Conservation (phyloP, 2,329 filamentous ascomycete genomes). For the Thelonectria olida region DNA sequence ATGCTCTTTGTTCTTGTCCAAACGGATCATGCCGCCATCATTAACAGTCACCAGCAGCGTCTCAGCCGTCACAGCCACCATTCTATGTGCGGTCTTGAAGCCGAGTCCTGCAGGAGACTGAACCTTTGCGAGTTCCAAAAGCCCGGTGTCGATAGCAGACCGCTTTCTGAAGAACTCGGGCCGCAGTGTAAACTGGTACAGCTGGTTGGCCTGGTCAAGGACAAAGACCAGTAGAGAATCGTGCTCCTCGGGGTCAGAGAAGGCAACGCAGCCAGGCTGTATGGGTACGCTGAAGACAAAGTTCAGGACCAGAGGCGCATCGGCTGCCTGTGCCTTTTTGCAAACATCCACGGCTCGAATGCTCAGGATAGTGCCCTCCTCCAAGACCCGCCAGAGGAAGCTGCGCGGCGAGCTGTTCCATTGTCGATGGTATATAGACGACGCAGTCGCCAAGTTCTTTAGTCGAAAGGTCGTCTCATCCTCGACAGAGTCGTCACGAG, state of each 20-base stretch:
- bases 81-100: constrained; percentile 82
- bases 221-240: constrained; percentile 83
- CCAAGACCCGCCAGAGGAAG: constrained; percentile 91
- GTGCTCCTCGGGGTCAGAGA: constrained; percentile 81
- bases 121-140: constrained; percentile 80
- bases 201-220: constrained; percentile 78
- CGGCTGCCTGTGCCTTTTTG: constrained; percentile 70
- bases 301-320: constrained; percentile 79
- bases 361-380: constrained; percentile 82
- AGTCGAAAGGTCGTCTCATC: constrained; percentile 79
- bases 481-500: constrained; percentile 54
- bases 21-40: constrained; percentile 77
- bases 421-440: constrained; percentile 85
- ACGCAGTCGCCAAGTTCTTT: constrained; percentile 78
- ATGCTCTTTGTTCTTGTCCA: constrained; percentile 67
- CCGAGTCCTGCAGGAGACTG: constrained; percentile 77
- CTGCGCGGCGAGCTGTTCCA: constrained; percentile 80
- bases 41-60: constrained; percentile 83
- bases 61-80: constrained; percentile 77
- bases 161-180: constrained; percentile 82
- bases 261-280: constrained; percentile 79
- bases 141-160: constrained; percentile 74
- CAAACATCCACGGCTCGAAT: constrained; percentile 84
- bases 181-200: constrained; percentile 85
- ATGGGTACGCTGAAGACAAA: constrained; percentile 81